A percentile compares a stretch with the other conserved stretches of the same genome.
Conservation (phyloP, 306 rosid species). For the Dryas octopetala region DNA sequence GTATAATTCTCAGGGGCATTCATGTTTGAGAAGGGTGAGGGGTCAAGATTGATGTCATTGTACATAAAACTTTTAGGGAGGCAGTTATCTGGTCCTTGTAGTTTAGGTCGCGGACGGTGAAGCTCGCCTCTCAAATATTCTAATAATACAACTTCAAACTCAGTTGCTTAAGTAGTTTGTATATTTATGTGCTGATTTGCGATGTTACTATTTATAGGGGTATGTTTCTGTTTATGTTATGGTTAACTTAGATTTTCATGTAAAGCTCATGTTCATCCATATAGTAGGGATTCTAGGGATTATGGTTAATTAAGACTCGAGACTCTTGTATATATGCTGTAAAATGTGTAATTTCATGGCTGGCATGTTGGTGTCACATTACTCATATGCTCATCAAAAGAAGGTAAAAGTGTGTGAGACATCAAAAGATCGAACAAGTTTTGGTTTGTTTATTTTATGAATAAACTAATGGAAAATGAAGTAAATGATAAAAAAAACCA, state of each 20-base stretch:
- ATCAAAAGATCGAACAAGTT: too few species aligned
- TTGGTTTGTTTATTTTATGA: too few species aligned
- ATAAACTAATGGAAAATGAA: too few species aligned
- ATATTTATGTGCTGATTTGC: background rate
- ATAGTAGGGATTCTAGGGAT: background rate
- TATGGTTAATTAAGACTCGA: background rate
- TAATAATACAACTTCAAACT: too few species aligned
- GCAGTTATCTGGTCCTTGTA: slow-evolving; percentile 2
- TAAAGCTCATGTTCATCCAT: background rate
- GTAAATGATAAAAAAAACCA: too few species aligned
- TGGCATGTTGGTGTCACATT: slow-evolving; percentile 32
- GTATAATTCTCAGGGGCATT: slow-evolving; percentile 19
- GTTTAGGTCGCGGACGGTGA: background rate
- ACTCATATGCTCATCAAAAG: background rate
- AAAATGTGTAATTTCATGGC: background rate
- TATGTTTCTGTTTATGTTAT: background rate
- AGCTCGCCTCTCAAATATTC: background rate
- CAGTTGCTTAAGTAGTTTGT: background rate
- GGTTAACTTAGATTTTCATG: background rate
- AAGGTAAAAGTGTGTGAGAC: background rate
- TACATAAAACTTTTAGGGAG: slow-evolving; percentile 4
- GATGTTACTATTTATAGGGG: background rate
- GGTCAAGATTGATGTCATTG: background rate
- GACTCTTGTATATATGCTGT: background rate
- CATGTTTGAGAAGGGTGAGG: background rate